Evolutionary conservation across 441 rosid species (phyloP).

Genomic region (Erysimum pusillum): DNA sequence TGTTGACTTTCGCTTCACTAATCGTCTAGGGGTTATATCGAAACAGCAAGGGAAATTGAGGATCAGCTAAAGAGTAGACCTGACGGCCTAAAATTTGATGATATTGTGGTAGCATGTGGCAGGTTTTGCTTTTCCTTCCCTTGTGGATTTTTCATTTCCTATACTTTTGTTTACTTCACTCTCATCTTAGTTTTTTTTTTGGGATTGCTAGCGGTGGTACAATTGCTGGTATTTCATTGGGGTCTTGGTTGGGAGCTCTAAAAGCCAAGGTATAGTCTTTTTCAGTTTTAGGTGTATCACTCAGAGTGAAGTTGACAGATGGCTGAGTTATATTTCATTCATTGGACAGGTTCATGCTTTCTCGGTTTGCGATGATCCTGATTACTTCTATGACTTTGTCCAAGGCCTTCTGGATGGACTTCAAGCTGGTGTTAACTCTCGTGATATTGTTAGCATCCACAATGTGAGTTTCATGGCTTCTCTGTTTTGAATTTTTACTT

Average conservation of each 20-base stretch:
- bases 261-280: slow-evolving; percentile 75
- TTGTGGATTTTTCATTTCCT: neutral
- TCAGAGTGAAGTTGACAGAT: slow-evolving; percentile 24
- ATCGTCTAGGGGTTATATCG: slow-evolving; percentile 83
- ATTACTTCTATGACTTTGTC: slow-evolving; percentile 83
- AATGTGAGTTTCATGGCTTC: slow-evolving; percentile 65
- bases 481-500: neutral
- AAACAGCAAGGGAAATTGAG: slow-evolving; percentile 89
- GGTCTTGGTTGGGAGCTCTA: slow-evolving; percentile 74
- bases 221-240: slow-evolving; percentile 88
- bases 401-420: slow-evolving; percentile 91
- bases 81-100: slow-evolving; percentile 72
- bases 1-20: neutral
- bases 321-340: slow-evolving; percentile 30
- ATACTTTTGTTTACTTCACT: slow-evolving; percentile 16
- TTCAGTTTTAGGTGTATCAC: slow-evolving; percentile 8
- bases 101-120: slow-evolving; percentile 95
- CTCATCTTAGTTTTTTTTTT: slow-evolving; percentile 36
- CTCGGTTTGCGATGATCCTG: slow-evolving; percentile 90
- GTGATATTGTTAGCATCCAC: slow-evolving; percentile 68
- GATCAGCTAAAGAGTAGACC: slow-evolving; percentile 67
- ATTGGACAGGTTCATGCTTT: slow-evolving; percentile 89
- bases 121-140: slow-evolving; percentile 62
- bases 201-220: slow-evolving; percentile 82
- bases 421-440: slow-evolving; percentile 74